Conservation (phyloP, 805 yeast genomes). For the Suhomyces prunicola region DNA sequence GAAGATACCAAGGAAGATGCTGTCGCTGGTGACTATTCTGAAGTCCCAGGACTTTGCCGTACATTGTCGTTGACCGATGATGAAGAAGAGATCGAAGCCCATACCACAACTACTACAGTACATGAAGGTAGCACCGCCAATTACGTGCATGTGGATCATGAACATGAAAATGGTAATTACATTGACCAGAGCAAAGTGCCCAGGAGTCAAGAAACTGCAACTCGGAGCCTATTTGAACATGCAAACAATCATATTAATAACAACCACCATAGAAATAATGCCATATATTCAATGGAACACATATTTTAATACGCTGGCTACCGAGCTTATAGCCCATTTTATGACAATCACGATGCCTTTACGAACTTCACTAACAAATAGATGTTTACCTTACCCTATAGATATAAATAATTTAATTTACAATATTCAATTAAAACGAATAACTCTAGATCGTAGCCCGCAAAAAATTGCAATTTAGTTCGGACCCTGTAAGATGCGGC, state of each 20-base stretch:
- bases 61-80: constrained; percentile 17
- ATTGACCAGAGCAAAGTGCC: neutral
- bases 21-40: constrained; percentile 2
- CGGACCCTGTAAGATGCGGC: neutral
- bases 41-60: constrained; percentile 18
- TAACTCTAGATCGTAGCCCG: neutral
- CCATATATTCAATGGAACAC: constrained; percentile 39
- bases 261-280: constrained; percentile 26
- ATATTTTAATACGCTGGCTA: constrained; percentile 21
- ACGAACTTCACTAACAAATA: neutral
- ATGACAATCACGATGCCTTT: neutral
- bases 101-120: neutral
- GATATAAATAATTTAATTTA: neutral
- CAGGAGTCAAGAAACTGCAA: neutral
- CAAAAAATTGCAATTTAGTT: neutral
- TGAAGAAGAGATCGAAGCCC: constrained; percentile 12
- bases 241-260: constrained; percentile 4
- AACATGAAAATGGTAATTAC: constrained; percentile 1
- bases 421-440: neutral
- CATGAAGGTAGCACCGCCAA: neutral
- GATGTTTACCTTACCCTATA: neutral
- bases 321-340: neutral
- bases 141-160: constrained; percentile 1
- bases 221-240: constrained; percentile 2
- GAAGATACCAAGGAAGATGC: constrained; percentile 1